Base-by-base conservation (phyloP, 140 eudicot species). In the Bidens hawaiensis region DNA sequence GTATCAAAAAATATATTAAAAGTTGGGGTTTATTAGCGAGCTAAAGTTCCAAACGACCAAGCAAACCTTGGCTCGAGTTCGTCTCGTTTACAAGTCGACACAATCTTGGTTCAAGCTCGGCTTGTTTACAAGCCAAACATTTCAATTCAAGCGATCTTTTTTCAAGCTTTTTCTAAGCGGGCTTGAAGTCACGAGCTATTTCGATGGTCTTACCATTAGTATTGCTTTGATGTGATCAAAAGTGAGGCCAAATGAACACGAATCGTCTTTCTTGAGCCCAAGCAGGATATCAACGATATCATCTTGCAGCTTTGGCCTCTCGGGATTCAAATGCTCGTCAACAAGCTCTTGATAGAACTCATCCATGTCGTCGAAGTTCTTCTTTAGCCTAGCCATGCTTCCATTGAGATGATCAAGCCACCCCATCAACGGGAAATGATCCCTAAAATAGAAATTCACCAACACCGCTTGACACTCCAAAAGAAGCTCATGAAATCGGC, bases 321-420 rank as follows among this genome's bases (percentile, higher is more conserved):
- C 9, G 5, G 75, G 54, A 46, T 66, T 51, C 8, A 50, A 27
- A 24, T 67, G 77, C 40, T 67, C 67, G 4, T 66, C 67, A 2
- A 71, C 50, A 22, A 75, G 17, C n/a, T 53, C 41, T 60, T 77
- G 75, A 28, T 65, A 71, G 50, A 77, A 64, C 52, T 1, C 42
- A 65, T 71, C 82, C 72, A 77, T 26, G 2, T 65, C 65, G 0
- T 60, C 60, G 49, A 60, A 60, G 3, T 47, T 57, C 61, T 59
- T 77, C 56, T 65, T 67, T 16, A 77, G 70, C 75, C 75, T 52
- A 3, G 55, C 50, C 49, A 48, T 50, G 38, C 42, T 34, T 13
- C 82, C 82, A 6, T 56, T 71, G n/a, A 77, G 52, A 33, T 26
- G 54, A 77, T 71, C 78, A 19, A 77, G 43, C 78, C 77, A 71